Conservation (phyloP, 345 rosid species). For the Raphanus sativus region DNA sequence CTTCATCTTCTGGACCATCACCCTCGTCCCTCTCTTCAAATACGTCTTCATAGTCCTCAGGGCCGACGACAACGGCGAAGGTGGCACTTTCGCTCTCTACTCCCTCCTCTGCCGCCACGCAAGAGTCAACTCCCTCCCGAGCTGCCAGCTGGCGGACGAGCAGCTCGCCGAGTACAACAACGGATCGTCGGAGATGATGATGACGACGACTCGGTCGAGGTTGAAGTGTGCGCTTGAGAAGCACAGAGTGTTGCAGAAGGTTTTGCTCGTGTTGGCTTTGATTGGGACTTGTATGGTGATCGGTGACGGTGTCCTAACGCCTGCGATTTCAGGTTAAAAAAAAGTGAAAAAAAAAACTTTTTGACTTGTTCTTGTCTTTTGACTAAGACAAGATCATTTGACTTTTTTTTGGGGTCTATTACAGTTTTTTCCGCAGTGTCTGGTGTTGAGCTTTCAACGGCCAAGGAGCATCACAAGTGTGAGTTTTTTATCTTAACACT, state of each 20-base stretch:
- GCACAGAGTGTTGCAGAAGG: conserved; percentile 64
- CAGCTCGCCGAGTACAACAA: conserved; percentile 70
- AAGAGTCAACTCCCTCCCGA: conserved; percentile 78
- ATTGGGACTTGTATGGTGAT: conserved; percentile 96
- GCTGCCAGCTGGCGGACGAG: conserved; percentile 76
- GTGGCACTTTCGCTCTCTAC: conserved; percentile 90
- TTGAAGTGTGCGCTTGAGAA: conserved; percentile 69
- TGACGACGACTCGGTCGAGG: conserved; percentile 36
- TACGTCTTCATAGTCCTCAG: conserved; percentile 75
- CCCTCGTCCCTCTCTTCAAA: conserved; percentile 75
- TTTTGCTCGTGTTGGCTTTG: conserved; percentile 74
- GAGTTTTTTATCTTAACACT: conserved; percentile 22
- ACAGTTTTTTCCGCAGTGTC: conserved; percentile 93
- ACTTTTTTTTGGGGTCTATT: conserved; percentile 11
- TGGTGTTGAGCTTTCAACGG: conserved; percentile 78
- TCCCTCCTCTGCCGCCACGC: conserved; percentile 86
- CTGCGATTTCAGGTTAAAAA: conserved; percentile 73
- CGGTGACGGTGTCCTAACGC: conserved; percentile 93
- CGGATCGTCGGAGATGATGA: conserved; percentile 1
- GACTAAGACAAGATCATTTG: conserved; percentile 5
- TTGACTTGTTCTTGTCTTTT: conserved; percentile 12
- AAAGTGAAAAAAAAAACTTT: conserved; percentile 25
- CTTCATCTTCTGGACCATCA: conserved; percentile 83
- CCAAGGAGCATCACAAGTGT: conserved; percentile 87
- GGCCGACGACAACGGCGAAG: conserved; percentile 95